phyloP scores from a whole-genome alignment of 1,284 basidiomycete species.

The Tilletia setariae region DNA sequence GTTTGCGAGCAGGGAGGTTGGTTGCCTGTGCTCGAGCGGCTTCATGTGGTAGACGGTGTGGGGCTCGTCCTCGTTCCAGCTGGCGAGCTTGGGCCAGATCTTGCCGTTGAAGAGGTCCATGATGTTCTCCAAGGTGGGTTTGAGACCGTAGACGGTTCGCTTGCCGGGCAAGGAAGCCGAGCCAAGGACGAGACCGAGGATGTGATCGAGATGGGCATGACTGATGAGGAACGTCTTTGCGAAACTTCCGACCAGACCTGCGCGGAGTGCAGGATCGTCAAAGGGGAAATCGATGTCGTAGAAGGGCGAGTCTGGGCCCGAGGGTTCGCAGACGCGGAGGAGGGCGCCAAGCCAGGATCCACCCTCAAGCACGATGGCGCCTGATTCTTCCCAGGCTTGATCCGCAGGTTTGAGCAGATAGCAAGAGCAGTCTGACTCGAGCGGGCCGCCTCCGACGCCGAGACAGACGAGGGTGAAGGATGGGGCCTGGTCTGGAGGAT shows the following conservation, averaged over 20 bases:
- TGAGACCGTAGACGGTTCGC: slow-evolving; percentile 66
- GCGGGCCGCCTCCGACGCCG: slow-evolving; percentile 56
- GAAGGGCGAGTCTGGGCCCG: slow-evolving; percentile 40
- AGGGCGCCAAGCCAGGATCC: slow-evolving; percentile 50
- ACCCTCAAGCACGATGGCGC: slow-evolving; percentile 25
- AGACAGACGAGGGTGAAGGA: slow-evolving; percentile 51
- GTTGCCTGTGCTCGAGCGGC: slow-evolving; percentile 33
- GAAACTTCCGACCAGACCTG: slow-evolving; percentile 46
- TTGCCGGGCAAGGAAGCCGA: slow-evolving; percentile 69
- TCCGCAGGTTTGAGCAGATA: slow-evolving; percentile 55
- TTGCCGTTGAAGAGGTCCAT: slow-evolving; percentile 72
- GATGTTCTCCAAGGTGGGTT: slow-evolving; percentile 66
- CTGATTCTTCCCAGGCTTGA: slow-evolving; percentile 49
- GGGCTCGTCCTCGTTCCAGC: slow-evolving; percentile 62
- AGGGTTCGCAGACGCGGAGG: slow-evolving; percentile 38
- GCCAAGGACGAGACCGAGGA: slow-evolving; percentile 69
- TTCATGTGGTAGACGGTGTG: slow-evolving; percentile 46
- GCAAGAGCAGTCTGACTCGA: slow-evolving; percentile 55
- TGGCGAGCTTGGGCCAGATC: slow-evolving; percentile 77
- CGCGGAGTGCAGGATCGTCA: slow-evolving; percentile 32
- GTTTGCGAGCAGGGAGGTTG: slow-evolving; percentile 20
- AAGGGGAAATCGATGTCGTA: slow-evolving; percentile 39
- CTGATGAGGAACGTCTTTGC: slow-evolving; percentile 64
- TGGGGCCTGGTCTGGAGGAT: slow-evolving; percentile 27
- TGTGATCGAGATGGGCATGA: slow-evolving; percentile 78